phyloP scores from a whole-genome alignment of 73 alveolate species.

The Blepharisma japonicum region DNA sequence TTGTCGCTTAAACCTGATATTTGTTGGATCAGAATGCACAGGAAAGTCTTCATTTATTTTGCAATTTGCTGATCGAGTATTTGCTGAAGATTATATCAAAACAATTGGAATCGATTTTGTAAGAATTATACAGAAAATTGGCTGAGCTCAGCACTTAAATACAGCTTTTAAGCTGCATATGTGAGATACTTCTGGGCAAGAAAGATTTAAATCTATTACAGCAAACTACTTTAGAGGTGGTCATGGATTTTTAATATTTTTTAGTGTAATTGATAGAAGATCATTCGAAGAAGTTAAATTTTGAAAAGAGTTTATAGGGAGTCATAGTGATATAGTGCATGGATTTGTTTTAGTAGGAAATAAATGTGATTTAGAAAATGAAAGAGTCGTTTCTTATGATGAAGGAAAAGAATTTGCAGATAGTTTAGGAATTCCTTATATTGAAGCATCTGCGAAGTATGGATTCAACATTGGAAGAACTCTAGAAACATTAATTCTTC shows the following conservation, averaged over 20 bases:
- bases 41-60: background rate
- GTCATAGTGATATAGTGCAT: constrained; percentile 23
- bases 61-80: background rate
- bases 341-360: constrained; percentile 13
- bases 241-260: constrained; percentile 47
- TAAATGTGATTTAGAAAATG: constrained; percentile 1
- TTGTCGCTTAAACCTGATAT: background rate
- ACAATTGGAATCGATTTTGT: constrained; percentile 24
- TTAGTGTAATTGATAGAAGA: constrained; percentile 40
- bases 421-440: constrained; percentile 35
- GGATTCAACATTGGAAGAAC: too few species aligned
- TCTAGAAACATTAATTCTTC: too few species aligned
- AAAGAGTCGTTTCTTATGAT: constrained; percentile 29
- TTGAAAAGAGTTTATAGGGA: background rate
- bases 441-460: constrained; percentile 40
- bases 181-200: constrained; percentile 28
- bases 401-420: constrained; percentile 41
- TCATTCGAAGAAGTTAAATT: constrained; percentile 41
- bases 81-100: background rate
- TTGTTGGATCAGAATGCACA: background rate
- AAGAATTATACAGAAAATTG: background rate
- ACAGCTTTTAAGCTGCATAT: background rate
- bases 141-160: too few species aligned
- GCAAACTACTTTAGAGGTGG: background rate
- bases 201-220: constrained; percentile 8